phyloP scores from a whole-genome alignment of 75 land plant species.

The Azolla pinnata region DNA sequence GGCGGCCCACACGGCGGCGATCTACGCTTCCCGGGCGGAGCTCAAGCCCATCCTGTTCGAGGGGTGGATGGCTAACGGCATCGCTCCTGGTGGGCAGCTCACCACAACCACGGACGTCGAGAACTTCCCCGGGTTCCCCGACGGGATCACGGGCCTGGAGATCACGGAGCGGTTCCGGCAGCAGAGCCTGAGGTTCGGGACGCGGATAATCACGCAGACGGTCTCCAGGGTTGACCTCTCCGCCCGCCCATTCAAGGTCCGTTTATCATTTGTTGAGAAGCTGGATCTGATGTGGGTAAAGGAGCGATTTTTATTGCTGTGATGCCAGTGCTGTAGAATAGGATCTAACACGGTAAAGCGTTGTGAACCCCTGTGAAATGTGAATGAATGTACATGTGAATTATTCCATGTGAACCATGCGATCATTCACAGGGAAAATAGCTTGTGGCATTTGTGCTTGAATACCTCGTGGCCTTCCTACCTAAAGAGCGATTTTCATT shows the following conservation, averaged over 20 bases:
- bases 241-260: conserved; percentile 44
- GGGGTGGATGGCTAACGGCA: conserved; percentile 91
- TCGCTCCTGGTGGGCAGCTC: conserved; percentile 96
- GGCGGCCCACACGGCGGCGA: conserved; percentile 95
- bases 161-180: conserved; percentile 63
- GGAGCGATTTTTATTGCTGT: too few relatives aligned
- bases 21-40: conserved; percentile 86
- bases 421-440: too few relatives aligned
- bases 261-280: too few relatives aligned
- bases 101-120: conserved; percentile 96
- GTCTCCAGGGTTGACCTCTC: conserved; percentile 59
- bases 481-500: too few relatives aligned
- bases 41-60: conserved; percentile 77
- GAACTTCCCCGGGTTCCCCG: conserved; percentile 93
- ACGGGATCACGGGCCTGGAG: conserved; percentile 65
- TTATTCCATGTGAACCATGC: too few relatives aligned
- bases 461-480: too few relatives aligned
- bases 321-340: too few relatives aligned
- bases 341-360: too few relatives aligned
- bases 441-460: too few relatives aligned
- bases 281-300: too few relatives aligned
- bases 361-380: too few relatives aligned
- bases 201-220: conserved; percentile 67
- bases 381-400: too few relatives aligned
- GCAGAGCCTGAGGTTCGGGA: conserved; percentile 71